These are phyloP conservation scores for Cryphonectria parasitica DNA, from an alignment of 2,329 filamentous ascomycete species.

Conservation along the genomic window DNA sequence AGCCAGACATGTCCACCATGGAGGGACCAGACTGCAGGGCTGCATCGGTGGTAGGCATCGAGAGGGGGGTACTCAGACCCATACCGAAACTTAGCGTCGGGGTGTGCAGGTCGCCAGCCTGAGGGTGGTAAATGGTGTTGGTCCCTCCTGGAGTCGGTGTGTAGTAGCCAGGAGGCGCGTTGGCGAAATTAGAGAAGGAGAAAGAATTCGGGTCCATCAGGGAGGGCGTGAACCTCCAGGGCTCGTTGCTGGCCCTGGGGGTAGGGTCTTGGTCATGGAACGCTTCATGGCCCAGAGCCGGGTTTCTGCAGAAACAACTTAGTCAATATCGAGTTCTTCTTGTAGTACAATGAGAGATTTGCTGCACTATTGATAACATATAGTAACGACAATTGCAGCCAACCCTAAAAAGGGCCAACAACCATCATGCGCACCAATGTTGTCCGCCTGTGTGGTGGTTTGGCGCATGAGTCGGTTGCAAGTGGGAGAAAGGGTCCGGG, in stretches of 20 bases:
- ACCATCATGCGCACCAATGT: neutral
- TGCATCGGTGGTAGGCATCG: constrained; percentile 72
- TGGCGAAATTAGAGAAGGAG: constrained; percentile 77
- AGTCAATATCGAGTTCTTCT: constrained; percentile 7
- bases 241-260: constrained; percentile 77
- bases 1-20: constrained; percentile 69
- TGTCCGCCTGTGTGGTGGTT: neutral
- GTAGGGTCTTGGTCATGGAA: constrained; percentile 79
- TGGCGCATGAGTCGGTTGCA: neutral
- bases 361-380: neutral
- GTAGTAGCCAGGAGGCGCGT: constrained; percentile 82
- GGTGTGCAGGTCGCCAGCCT: constrained; percentile 86
- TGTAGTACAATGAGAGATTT: neutral
- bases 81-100: constrained; percentile 75
- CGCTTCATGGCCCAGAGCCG: constrained; percentile 44
- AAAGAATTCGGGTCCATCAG: constrained; percentile 85
- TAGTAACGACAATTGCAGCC: neutral
- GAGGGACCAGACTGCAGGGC: constrained; percentile 62
- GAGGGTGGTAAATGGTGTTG: constrained; percentile 79
- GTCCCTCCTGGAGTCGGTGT: constrained; percentile 83
- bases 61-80: constrained; percentile 80
- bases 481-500: neutral
- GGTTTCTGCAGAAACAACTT: constrained; percentile 47
- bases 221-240: constrained; percentile 87
- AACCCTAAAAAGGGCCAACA: neutral